Evolutionary conservation across 208 protist species (phyloP).

Genomic region (Leishmania amazonensis): DNA sequence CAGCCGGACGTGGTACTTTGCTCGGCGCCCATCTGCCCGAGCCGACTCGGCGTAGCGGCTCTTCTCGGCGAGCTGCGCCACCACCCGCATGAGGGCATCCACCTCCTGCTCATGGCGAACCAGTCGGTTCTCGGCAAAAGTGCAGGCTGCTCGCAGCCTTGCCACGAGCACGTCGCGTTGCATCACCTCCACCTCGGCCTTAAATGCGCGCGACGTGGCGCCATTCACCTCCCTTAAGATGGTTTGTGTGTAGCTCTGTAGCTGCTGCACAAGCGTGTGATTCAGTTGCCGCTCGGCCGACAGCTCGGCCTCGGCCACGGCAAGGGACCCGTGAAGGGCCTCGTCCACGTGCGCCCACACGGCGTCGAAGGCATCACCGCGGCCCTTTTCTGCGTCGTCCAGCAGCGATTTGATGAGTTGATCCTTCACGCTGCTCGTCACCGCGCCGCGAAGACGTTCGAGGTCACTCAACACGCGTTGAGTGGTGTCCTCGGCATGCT

Average conservation of each 20-base stretch:
- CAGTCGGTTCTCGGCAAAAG: slow-evolving; percentile 45
- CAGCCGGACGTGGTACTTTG: slow-evolving; percentile 60
- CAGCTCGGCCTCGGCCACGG: slow-evolving; percentile 33
- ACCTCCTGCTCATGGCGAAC: slow-evolving; percentile 57
- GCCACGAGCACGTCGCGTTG: slow-evolving; percentile 50
- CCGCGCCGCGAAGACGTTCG: slow-evolving; percentile 10
- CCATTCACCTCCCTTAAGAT: slow-evolving; percentile 33
- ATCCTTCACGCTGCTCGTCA: slow-evolving; percentile 18
- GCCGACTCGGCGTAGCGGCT: slow-evolving; percentile 47
- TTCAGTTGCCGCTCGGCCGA: slow-evolving; percentile 45
- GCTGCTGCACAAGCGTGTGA: slow-evolving; percentile 40
- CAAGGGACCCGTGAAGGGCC: slow-evolving; percentile 21
- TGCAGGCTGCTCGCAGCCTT: slow-evolving; percentile 47
- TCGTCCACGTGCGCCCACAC: slow-evolving; percentile 23
- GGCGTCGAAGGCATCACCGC: slow-evolving; percentile 12
- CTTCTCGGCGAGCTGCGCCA: slow-evolving; percentile 56
- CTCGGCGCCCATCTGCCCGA: slow-evolving; percentile 37
- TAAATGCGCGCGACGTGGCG: slow-evolving; percentile 36
- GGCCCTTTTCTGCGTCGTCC: slow-evolving; percentile 17
- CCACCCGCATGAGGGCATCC: slow-evolving; percentile 64
- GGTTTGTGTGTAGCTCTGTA: slow-evolving; percentile 37
- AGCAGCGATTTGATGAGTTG: slow-evolving; percentile 16
- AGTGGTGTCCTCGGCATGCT: slow-evolving; percentile 13
- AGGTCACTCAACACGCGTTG: slow-evolving; percentile 12
- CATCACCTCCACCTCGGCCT: slow-evolving; percentile 46